Conservation (phyloP, 495 filamentous ascomycete species). For the Daldinia loculata region DNA sequence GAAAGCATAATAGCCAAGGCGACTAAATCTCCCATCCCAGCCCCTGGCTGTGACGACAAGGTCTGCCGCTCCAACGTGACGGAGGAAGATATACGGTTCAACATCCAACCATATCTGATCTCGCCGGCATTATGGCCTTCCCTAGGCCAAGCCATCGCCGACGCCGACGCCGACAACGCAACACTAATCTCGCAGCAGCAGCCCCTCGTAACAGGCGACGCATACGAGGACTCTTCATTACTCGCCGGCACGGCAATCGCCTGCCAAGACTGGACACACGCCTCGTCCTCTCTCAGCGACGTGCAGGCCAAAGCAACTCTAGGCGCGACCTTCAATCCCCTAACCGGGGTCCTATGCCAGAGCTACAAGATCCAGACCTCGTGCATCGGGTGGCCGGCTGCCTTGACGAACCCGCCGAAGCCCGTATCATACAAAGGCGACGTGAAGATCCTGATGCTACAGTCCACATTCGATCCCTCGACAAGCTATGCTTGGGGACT, state of each 20-base stretch:
- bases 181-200: slow-evolving; percentile 40
- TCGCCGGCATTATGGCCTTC: slow-evolving; percentile 32
- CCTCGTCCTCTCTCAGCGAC: slow-evolving; percentile 34
- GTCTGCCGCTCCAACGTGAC: slow-evolving; percentile 36
- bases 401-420: slow-evolving; percentile 44
- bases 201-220: slow-evolving; percentile 34
- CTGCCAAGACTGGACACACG: slow-evolving; percentile 51
- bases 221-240: slow-evolving; percentile 35
- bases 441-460: slow-evolving; percentile 43
- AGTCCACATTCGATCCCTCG: slow-evolving; percentile 50
- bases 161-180: slow-evolving; percentile 43
- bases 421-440: slow-evolving; percentile 37
- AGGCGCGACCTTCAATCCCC: slow-evolving; percentile 37
- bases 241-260: slow-evolving; percentile 45
- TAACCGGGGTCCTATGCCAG: slow-evolving; percentile 42
- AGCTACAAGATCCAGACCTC: slow-evolving; percentile 41
- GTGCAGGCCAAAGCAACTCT: slow-evolving; percentile 36
- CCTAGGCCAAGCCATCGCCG: slow-evolving; percentile 36
- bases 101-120: slow-evolving; percentile 30
- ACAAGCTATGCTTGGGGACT: slow-evolving; percentile 51
- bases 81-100: slow-evolving; percentile 36
- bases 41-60: slow-evolving; percentile 43
- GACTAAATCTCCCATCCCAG: slow-evolving; percentile 45
- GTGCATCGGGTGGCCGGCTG: slow-evolving; percentile 53
- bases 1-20: slow-evolving; percentile 38